A percentile compares a stretch with the other conserved stretches of the same genome.
Evolutionary conservation across 2,329 filamentous ascomycete genomes (phyloP).

Genomic region (Cladophialophora exuberans): DNA sequence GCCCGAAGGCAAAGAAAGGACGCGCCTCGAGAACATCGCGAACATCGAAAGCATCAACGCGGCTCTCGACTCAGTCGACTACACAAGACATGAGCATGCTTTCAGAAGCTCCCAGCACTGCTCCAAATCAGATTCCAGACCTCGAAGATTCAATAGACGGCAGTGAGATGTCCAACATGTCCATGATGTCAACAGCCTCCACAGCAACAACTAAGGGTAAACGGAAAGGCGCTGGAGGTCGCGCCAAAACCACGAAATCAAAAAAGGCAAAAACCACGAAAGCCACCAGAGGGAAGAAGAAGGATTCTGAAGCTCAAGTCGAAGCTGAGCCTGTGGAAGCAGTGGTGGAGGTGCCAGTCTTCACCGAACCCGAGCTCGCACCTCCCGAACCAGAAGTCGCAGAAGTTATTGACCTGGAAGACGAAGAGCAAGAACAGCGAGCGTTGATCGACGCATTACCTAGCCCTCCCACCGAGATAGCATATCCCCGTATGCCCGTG

Average conservation of each 20-base stretch:
- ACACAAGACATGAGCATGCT: slow-evolving; percentile 42
- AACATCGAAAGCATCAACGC: slow-evolving; percentile 67
- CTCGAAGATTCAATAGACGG: slow-evolving; percentile 59
- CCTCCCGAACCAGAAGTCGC: neutral
- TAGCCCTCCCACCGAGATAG: slow-evolving; percentile 13
- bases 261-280: slow-evolving; percentile 37
- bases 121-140: slow-evolving; percentile 37
- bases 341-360: slow-evolving; percentile 3
- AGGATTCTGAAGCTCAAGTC: slow-evolving; percentile 31
- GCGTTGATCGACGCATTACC: slow-evolving; percentile 1
- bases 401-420: neutral
- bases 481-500: slow-evolving; percentile 20
- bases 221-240: slow-evolving; percentile 42
- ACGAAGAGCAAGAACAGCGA: slow-evolving; percentile 48
- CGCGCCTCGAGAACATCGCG: slow-evolving; percentile 42
- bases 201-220: slow-evolving; percentile 52
- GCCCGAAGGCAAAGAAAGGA: slow-evolving; percentile 57
- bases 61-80: slow-evolving; percentile 59
- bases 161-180: slow-evolving; percentile 43
- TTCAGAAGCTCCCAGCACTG: slow-evolving; percentile 41
- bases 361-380: slow-evolving; percentile 1
- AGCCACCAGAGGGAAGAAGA: slow-evolving; percentile 29
- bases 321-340: slow-evolving; percentile 8
- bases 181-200: slow-evolving; percentile 44
- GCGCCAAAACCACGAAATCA: slow-evolving; percentile 41